phyloP scores from a whole-genome alignment of 208 protist species.

The Trypanosoma lewisi region DNA sequence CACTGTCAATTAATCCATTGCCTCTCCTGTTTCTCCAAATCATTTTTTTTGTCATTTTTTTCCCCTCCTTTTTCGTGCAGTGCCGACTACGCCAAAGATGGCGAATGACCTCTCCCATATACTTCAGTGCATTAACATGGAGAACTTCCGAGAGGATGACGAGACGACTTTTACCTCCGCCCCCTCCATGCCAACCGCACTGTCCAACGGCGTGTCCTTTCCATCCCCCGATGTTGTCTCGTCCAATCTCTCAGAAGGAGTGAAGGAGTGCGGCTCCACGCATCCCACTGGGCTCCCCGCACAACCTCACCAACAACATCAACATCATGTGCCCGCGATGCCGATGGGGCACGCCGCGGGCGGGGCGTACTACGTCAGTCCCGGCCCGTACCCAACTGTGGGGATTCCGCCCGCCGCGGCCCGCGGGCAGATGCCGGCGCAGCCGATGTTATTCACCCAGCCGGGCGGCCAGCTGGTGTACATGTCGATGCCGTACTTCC shows the following conservation, averaged over 20 bases:
- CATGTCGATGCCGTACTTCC: slow-evolving; percentile 27
- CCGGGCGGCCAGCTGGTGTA: slow-evolving; percentile 23
- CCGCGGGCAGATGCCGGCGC: slow-evolving; percentile 14
- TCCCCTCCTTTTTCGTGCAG: background rate
- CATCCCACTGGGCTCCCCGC: background rate
- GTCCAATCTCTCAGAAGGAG: background rate
- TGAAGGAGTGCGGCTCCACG: background rate
- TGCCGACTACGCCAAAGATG: background rate
- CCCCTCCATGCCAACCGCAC: background rate
- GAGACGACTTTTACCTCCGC: background rate
- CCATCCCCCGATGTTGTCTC: background rate
- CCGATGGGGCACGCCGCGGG: slow-evolving; percentile 15
- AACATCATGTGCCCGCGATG: slow-evolving; percentile 13
- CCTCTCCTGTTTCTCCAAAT: background rate
- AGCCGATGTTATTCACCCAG: slow-evolving; percentile 24
- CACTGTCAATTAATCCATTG: background rate
- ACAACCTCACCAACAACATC: background rate
- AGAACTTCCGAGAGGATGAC: slow-evolving; percentile 6
- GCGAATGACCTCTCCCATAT: slow-evolving; percentile 16
- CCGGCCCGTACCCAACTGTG: slow-evolving; percentile 13
- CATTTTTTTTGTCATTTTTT: background rate
- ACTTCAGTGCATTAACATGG: slow-evolving; percentile 19
- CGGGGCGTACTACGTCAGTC: slow-evolving; percentile 23
- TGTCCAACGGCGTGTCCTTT: background rate
- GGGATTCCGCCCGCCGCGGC: slow-evolving; percentile 4